These are phyloP conservation scores for Neonectria punicea DNA, from an alignment of 2,329 filamentous ascomycete genomes.

Conservation along the genomic window DNA sequence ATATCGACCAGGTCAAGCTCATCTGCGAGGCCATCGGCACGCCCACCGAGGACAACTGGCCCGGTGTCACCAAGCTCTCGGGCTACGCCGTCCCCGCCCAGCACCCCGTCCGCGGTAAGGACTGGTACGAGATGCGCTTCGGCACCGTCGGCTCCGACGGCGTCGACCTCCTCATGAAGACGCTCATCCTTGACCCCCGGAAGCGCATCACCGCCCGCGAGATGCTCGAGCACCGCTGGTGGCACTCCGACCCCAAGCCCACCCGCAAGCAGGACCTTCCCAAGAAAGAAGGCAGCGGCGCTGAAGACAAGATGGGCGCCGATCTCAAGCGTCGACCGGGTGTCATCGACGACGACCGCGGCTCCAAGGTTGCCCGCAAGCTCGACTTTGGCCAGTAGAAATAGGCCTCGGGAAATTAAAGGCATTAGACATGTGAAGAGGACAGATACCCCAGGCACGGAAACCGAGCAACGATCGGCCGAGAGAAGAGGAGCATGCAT, in stretches of 20 bases:
- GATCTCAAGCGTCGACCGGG: slow-evolving; percentile 81
- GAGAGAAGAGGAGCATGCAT: slow-evolving; percentile 5
- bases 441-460: neutral
- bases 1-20: slow-evolving; percentile 85
- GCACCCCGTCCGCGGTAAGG: slow-evolving; percentile 70
- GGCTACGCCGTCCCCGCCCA: slow-evolving; percentile 80
- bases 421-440: slow-evolving; percentile 10
- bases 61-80: slow-evolving; percentile 83
- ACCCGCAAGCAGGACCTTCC: slow-evolving; percentile 86
- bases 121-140: slow-evolving; percentile 81
- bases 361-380: slow-evolving; percentile 82
- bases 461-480: slow-evolving; percentile 2
- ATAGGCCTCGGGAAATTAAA: slow-evolving; percentile 9
- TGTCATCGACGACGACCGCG: slow-evolving; percentile 73
- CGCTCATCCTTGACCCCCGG: slow-evolving; percentile 86
- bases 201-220: slow-evolving; percentile 81
- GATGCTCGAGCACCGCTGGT: slow-evolving; percentile 87
- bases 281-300: slow-evolving; percentile 76
- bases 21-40: slow-evolving; percentile 90
- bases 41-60: slow-evolving; percentile 95
- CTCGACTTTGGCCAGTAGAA: slow-evolving; percentile 74
- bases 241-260: slow-evolving; percentile 83
- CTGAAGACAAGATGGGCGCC: slow-evolving; percentile 79
- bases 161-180: slow-evolving; percentile 87
- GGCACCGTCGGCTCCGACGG: slow-evolving; percentile 83